Evolutionary conservation across 352 stramenopile genomes (phyloP), one percentile per base, ranked within the genome.

Genomic region (Phytophthora lateralis): DNA sequence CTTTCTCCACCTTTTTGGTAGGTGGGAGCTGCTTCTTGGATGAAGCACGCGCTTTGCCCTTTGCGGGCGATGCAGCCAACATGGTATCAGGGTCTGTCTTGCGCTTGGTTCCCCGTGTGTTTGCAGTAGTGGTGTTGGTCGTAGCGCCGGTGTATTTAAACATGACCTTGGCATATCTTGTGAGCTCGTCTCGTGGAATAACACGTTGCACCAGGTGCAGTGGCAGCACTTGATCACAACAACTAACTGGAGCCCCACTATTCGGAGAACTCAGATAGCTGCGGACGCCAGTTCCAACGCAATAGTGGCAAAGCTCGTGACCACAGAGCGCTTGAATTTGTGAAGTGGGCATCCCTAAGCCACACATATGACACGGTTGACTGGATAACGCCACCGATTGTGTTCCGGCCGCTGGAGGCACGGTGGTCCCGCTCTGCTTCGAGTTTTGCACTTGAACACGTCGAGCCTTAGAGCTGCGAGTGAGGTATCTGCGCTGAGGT

Each of bases 131-230:
- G 3, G 10, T 21, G 21, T 52, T 38, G 0, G 27, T 44, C 18
- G 27, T 52, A 6, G 21, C 17, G 4, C 10, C 41, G 10, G 63
- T 30, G 41, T 61, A 45, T 35, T 73, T 69, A n/a, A 37, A 26
- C 18, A 73, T 44, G 11, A 79, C 26, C 17, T 62, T 58, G 27
- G 73, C 69, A 55, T 85, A 89, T 24, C 68, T 69, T 29, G 39
- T 53, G 4, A 72, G 67, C 3, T 70, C 51, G 15, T 41, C 58
- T 2, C 50, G 46, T 2, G 56, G 63, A 3, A 85, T 42, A n/a
- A 73, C 63, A 0, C 37, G 63, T 0, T 37, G 55, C 2, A 86
- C 48, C 11, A 76, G n/a, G 18, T 78, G 63, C 35, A 89, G 46
- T 3, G 66, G 34, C 30, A 89, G 14, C 12, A 73, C 14, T 29